Conservation (phyloP, 495 filamentous ascomycete genomes). For the Astrocystis sublimbata region DNA sequence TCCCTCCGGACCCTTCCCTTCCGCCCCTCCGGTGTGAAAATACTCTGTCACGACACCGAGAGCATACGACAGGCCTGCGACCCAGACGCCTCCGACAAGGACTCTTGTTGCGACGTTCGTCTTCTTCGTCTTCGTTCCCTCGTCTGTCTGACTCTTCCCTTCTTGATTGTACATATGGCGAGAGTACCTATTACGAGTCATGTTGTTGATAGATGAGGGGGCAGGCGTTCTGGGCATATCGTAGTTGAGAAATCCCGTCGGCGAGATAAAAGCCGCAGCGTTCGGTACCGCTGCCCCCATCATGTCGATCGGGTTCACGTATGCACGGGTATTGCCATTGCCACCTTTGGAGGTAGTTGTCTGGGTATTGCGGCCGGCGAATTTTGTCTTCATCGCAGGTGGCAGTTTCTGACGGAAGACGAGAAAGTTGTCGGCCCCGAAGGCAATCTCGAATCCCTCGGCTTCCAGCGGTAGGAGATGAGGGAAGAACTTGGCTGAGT, state of each 20-base stretch:
- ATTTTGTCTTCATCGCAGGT: no score
- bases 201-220: no score
- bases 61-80: conserved; percentile 65
- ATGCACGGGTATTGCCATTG: no score
- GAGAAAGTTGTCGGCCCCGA: conserved; percentile 67
- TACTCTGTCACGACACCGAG: conserved; percentile 69
- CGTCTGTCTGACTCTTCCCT: no score
- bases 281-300: conserved; percentile 43
- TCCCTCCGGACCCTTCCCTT: conserved; percentile 55
- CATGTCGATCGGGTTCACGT: conserved; percentile 59
- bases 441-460: conserved; percentile 73
- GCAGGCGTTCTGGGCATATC: conserved; percentile 44
- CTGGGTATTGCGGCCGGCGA: no score
- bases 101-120: conserved; percentile 48
- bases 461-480: conserved; percentile 63
- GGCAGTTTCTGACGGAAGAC: conserved; percentile 68
- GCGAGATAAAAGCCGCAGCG: conserved; percentile 55
- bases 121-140: conserved; percentile 37
- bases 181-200: no score
- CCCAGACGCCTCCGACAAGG: conserved; percentile 57
- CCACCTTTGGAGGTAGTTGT: conserved; percentile 19
- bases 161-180: no score
- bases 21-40: conserved; percentile 59
- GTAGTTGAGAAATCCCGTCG: conserved; percentile 61
- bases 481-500: conserved; percentile 71